Evolutionary conservation across 805 yeast species (phyloP).

Genomic region (Starmerella gropengiesseri): DNA sequence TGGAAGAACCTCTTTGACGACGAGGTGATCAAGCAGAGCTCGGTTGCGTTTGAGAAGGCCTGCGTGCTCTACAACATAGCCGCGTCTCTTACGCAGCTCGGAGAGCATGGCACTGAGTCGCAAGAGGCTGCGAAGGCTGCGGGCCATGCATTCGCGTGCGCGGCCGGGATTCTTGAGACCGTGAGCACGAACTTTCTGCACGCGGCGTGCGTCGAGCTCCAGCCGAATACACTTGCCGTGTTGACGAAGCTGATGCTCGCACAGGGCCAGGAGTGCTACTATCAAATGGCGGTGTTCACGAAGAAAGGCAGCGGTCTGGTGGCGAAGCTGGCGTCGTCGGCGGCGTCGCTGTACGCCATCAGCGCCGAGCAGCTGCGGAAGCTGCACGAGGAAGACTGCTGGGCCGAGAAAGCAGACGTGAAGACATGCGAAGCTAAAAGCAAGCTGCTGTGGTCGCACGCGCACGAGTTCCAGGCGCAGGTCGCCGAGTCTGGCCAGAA

Average conservation of each 20-base stretch:
- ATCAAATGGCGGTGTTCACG: constrained; percentile 44
- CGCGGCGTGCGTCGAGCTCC: constrained; percentile 74
- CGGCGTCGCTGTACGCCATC: constrained; percentile 45
- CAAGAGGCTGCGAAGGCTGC: constrained; percentile 30
- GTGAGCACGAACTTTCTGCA: constrained; percentile 73
- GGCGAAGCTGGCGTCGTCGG: constrained; percentile 61
- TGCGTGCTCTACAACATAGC: constrained; percentile 70
- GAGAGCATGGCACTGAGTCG: constrained; percentile 13
- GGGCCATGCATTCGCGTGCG: constrained; percentile 51
- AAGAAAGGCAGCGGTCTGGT: constrained; percentile 51
- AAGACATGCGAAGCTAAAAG: constrained; percentile 42
- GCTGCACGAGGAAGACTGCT: constrained; percentile 27
- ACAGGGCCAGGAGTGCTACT: constrained; percentile 80
- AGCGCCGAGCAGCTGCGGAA: constrained; percentile 36
- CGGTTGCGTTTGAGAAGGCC: constrained; percentile 85
- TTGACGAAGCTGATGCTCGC: constrained; percentile 60
- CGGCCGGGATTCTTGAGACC: constrained; percentile 67
- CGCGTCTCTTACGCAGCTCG: constrained; percentile 44
- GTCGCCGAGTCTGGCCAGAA: constrained; percentile 45
- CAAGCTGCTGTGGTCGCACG: constrained; percentile 46
- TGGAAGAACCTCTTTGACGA: constrained; percentile 69
- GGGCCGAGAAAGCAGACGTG: constrained; percentile 43
- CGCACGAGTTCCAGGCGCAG: constrained; percentile 50
- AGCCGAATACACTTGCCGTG: constrained; percentile 55
- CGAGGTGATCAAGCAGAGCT: constrained; percentile 47